Evolutionary conservation across 2,329 filamentous ascomycete genomes (phyloP), one percentile per base, ranked within the genome.

Genomic region (Fusarium solani-melongenae): DNA sequence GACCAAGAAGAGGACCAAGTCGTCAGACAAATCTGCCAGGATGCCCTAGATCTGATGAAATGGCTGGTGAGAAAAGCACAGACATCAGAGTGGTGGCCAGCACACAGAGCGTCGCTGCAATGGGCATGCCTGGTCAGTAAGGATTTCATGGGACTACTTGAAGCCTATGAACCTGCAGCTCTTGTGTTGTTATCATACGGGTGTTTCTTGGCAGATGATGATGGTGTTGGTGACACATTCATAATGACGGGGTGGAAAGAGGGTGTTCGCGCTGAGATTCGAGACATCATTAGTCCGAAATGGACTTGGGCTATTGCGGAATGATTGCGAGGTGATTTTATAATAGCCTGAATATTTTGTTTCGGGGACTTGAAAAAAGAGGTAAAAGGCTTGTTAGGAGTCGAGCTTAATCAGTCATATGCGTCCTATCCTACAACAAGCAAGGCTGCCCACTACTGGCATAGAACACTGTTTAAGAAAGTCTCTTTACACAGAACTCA

Each of bases 61-160:
- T 61, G 41, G 58, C 58, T 61, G 27, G 58, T 61, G 41, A 61
- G 38, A 46, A 61, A 61, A 49, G 58, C 58, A 46, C 58, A 61
- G 58, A 49, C 58, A 36, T 61, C 58, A 49, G 38, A 61, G n/a
- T 49, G 38, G 58, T 61, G 58, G 15, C 58, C 58, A 15, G 31
- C 56, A 41, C 56, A 59, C 56, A 59, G 56, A 59, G 56, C 56
- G 31, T 24, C 56, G 6, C 12, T 59, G 10, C 56, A 59, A 41
- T 59, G 56, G 56, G 36, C 36, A 22, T 38, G 56, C 56, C 56
- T 38, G 20, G 31, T 38, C 33, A 59, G 56, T 14, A n/a, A 41
- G 14, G 56, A 59, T 34, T 59, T 59, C 22, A 38, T 59, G n/a
- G 27, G 31, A 27, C 6, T 59, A 41, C 56, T 59, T 20, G 56